Conservation (phyloP, 768 basidiomycete species). For the Tricholoma bakamatsutake region DNA sequence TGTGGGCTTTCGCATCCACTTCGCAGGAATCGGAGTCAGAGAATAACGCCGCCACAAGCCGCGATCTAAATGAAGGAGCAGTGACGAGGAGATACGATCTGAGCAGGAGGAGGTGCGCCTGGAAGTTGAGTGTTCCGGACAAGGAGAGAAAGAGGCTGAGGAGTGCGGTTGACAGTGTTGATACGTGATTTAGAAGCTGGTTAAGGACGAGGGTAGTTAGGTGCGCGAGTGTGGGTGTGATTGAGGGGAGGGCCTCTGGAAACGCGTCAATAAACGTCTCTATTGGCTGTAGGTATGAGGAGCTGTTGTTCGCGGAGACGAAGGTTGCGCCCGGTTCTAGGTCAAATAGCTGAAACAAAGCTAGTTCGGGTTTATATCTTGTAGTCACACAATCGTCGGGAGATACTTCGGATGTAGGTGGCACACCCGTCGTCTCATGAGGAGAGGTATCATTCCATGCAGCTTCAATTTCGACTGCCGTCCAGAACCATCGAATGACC, state of each 20-base stretch:
- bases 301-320: slow-evolving; percentile 13
- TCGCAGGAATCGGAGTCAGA: slow-evolving; percentile 59
- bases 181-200: slow-evolving; percentile 57
- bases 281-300: slow-evolving; percentile 20
- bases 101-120: slow-evolving; percentile 59
- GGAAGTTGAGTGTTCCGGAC: slow-evolving; percentile 59
- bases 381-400: background rate
- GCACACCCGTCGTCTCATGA: background rate
- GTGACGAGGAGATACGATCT: slow-evolving; percentile 74
- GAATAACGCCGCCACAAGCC: slow-evolving; percentile 69
- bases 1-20: slow-evolving; percentile 27
- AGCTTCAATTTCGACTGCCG: slow-evolving; percentile 41
- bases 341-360: slow-evolving; percentile 54
- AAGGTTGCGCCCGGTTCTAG: slow-evolving; percentile 51
- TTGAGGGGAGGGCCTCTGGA: slow-evolving; percentile 51
- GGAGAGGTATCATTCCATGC: slow-evolving; percentile 31
- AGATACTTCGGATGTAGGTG: background rate
- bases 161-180: slow-evolving; percentile 59
- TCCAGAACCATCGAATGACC: slow-evolving; percentile 61
- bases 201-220: slow-evolving; percentile 58
- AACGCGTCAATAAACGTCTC: slow-evolving; percentile 50
- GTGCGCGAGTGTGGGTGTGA: slow-evolving; percentile 58
- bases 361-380: slow-evolving; percentile 31
- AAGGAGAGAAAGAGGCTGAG: slow-evolving; percentile 62
- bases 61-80: slow-evolving; percentile 64